Evolutionary conservation across 306 rosid species (phyloP).

Genomic region (Crotalaria pallida): DNA sequence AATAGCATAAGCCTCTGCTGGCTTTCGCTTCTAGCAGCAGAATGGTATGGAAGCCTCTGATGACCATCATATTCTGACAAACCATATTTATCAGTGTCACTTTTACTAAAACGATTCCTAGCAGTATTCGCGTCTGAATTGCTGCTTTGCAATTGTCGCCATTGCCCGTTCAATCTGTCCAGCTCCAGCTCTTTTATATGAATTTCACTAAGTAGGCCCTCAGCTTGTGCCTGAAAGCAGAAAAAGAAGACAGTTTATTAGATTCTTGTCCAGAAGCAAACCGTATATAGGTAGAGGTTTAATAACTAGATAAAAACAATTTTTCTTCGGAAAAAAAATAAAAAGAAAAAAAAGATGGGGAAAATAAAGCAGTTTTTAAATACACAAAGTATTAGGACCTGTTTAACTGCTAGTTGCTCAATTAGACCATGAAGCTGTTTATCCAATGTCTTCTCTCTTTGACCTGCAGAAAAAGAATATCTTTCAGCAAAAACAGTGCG

Average conservation of each 20-base stretch:
- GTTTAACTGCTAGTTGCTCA: slow-evolving; percentile 81
- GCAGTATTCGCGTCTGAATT: slow-evolving; percentile 46
- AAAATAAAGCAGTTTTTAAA: not conserved
- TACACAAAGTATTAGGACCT: too few species aligned
- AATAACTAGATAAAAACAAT: too few species aligned
- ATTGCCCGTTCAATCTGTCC: slow-evolving; percentile 62
- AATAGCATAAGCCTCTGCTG: slow-evolving; percentile 83
- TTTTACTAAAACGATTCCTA: slow-evolving; percentile 59
- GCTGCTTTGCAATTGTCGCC: slow-evolving; percentile 41
- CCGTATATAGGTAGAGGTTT: not conserved
- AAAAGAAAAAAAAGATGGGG: too few species aligned
- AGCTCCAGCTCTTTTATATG: slow-evolving; percentile 79
- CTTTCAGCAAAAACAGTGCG: not conserved
- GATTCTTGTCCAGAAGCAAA: not conserved
- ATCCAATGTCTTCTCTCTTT: slow-evolving; percentile 83
- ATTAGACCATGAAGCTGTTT: slow-evolving; percentile 83
- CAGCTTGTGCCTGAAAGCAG: slow-evolving; percentile 77
- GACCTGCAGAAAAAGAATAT: slow-evolving; percentile 51
- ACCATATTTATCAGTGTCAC: slow-evolving; percentile 42
- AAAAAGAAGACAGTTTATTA: slow-evolving; percentile 2
- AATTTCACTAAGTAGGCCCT: slow-evolving; percentile 65
- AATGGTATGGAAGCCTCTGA: slow-evolving; percentile 58
- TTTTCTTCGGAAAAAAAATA: not conserved
- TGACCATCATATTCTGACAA: slow-evolving; percentile 52
- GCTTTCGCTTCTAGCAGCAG: slow-evolving; percentile 60